A percentile compares a stretch with the other conserved stretches of the same genome.
Evolutionary conservation across 305 asterid species (phyloP).

Genomic region (Rubia balearica): DNA sequence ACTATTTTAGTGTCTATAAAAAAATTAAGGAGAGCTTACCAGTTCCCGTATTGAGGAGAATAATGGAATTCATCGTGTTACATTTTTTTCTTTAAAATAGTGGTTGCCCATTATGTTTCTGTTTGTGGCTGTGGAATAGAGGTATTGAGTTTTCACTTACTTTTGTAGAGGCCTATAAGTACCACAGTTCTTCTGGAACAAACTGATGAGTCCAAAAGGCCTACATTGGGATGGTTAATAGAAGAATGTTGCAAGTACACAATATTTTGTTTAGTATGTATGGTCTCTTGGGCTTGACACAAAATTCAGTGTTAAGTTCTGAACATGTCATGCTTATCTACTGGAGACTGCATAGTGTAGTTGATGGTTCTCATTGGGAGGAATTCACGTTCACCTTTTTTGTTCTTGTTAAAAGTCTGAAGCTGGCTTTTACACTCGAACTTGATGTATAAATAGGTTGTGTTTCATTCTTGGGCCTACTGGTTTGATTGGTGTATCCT

Average conservation of each 20-base stretch:
- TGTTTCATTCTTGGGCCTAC: background rate
- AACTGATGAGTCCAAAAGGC: background rate
- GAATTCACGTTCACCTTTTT: too few relatives aligned
- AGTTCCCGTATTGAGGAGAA: too few relatives aligned
- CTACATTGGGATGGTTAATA: background rate
- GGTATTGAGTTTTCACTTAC: background rate
- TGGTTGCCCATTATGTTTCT: too few relatives aligned
- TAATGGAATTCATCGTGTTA: too few relatives aligned
- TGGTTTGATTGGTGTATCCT: background rate
- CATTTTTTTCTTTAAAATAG: too few relatives aligned
- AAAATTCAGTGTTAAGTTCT: constrained; percentile 5
- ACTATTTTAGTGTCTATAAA: too few relatives aligned
- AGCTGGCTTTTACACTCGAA: background rate
- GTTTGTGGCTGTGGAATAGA: background rate
- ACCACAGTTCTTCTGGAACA: background rate
- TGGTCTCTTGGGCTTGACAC: background rate
- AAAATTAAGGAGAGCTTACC: too few relatives aligned
- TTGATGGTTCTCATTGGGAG: background rate
- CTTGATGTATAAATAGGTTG: background rate
- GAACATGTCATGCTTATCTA: background rate
- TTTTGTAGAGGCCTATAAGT: constrained; percentile 1
- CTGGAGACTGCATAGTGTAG: background rate
- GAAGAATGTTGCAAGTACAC: background rate
- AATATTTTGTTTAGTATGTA: background rate
- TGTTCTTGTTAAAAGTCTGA: background rate